Conservation (phyloP, 768 basidiomycete species). For the Royoungia palumana region DNA sequence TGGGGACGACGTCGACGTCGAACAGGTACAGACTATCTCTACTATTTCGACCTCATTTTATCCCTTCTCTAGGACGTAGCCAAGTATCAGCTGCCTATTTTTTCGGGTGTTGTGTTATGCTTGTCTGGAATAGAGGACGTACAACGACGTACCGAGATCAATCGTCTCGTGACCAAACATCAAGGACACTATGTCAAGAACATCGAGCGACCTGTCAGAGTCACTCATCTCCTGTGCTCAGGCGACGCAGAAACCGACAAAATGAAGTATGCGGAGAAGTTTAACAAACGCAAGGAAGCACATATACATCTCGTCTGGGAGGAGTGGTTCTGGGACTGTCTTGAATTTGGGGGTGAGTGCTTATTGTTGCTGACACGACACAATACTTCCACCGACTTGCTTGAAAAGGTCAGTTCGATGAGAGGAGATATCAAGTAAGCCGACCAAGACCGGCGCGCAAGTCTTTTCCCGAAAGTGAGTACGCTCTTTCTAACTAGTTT, state of each 20-base stretch:
- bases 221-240: slow-evolving; percentile 84
- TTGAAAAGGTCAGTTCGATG: slow-evolving; percentile 57
- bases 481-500: neutral
- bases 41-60: neutral
- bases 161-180: slow-evolving; percentile 51
- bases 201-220: slow-evolving; percentile 71
- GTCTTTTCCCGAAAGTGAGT: slow-evolving; percentile 23
- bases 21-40: slow-evolving; percentile 43
- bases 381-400: neutral
- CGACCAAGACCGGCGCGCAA: slow-evolving; percentile 61
- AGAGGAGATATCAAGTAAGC: slow-evolving; percentile 54
- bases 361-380: neutral
- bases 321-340: slow-evolving; percentile 95
- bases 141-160: slow-evolving; percentile 57
- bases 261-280: slow-evolving; percentile 74
- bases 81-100: slow-evolving; percentile 65
- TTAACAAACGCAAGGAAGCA: slow-evolving; percentile 66
- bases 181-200: slow-evolving; percentile 72
- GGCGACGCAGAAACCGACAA: slow-evolving; percentile 67
- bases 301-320: slow-evolving; percentile 85
- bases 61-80: slow-evolving; percentile 47
- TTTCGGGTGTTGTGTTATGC: slow-evolving; percentile 66
- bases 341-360: slow-evolving; percentile 63
- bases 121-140: slow-evolving; percentile 74
- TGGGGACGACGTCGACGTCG: slow-evolving; percentile 74